phyloP scores from a whole-genome alignment of 331 rosid genomes.

The Erythrophleum ivorense region DNA sequence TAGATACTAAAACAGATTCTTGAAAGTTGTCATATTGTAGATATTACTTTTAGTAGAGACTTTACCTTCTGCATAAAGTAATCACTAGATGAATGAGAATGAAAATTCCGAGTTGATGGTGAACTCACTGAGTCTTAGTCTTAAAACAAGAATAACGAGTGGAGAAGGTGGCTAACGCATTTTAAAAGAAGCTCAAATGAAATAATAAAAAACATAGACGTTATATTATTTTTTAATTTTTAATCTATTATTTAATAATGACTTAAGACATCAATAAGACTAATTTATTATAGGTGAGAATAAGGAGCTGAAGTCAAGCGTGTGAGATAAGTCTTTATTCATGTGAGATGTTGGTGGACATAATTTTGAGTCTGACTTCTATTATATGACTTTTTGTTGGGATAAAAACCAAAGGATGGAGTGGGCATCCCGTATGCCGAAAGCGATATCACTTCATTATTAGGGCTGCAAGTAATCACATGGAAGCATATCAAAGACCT shows the following conservation, averaged over 20 bases:
- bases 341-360: not conserved
- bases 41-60: no score
- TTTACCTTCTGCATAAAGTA: not conserved
- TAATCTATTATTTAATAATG: not conserved
- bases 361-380: constrained; percentile 5
- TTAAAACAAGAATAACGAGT: not conserved
- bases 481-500: constrained; percentile 43
- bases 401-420: constrained; percentile 57
- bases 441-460: constrained; percentile 69
- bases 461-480: constrained; percentile 44
- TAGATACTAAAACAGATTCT: no score
- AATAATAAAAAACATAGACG: no score
- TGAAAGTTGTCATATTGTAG: not conserved
- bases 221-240: no score
- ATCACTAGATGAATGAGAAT: not conserved
- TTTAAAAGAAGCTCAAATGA: no score
- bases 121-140: not conserved
- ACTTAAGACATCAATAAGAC: not conserved
- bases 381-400: constrained; percentile 17
- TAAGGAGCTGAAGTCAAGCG: not conserved
- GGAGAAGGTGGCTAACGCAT: no score
- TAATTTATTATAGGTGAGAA: not conserved
- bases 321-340: not conserved
- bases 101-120: not conserved
- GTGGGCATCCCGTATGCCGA: constrained; percentile 67